These are phyloP conservation scores for Amborella trichopoda DNA, from an alignment of 164 flowering plant species.

Conservation along the genomic window DNA sequence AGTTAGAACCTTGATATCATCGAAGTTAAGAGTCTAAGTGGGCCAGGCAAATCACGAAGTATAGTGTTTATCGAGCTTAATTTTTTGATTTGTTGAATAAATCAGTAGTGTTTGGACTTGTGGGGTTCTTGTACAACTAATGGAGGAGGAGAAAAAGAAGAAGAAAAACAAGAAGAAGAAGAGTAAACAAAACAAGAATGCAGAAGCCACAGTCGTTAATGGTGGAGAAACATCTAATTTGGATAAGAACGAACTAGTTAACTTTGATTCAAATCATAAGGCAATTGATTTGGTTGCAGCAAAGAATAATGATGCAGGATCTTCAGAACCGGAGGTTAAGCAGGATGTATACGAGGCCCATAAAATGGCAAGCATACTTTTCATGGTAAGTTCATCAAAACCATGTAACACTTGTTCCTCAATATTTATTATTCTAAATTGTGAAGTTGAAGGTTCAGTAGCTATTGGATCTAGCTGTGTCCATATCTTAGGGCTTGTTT, in stretches of 20 bases:
- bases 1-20: too few species aligned
- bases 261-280: slow-evolving; percentile 11
- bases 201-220: slow-evolving; percentile 9
- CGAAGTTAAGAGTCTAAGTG: too few species aligned
- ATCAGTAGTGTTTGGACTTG: not conserved
- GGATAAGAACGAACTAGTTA: slow-evolving; percentile 8
- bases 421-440: too few species aligned
- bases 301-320: slow-evolving; percentile 8
- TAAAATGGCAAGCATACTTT: slow-evolving; percentile 14
- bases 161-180: slow-evolving; percentile 53
- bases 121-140: slow-evolving; percentile 4
- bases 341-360: slow-evolving; percentile 8
- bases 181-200: slow-evolving; percentile 26
- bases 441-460: too few species aligned
- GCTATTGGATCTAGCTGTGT: too few species aligned
- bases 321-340: slow-evolving; percentile 11
- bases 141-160: slow-evolving; percentile 46
- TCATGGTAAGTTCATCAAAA: too few species aligned
- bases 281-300: slow-evolving; percentile 5
- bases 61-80: too few species aligned
- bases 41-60: too few species aligned
- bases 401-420: too few species aligned
- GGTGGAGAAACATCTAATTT: slow-evolving; percentile 10
- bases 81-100: not conserved
- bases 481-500: too few species aligned